A percentile compares a stretch with the other conserved stretches of the same genome.
Evolutionary conservation across 1,139 yeast species (phyloP).

Genomic region (Saccharomyces hybrid): DNA sequence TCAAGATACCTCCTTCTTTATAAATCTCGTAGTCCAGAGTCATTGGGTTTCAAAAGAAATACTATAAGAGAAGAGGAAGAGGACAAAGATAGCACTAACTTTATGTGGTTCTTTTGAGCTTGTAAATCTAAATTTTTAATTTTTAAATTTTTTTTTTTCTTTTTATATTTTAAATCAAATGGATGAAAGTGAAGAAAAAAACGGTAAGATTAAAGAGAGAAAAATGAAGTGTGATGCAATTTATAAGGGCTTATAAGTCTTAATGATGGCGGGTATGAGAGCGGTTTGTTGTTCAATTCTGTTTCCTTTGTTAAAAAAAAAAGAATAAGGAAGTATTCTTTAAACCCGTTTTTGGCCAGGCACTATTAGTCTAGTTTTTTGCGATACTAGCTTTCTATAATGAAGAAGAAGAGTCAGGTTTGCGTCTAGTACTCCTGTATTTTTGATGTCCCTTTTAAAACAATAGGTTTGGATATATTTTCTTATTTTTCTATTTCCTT

Average conservation of each 20-base stretch:
- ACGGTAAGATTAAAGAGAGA: background rate
- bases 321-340: background rate
- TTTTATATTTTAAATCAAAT: background rate
- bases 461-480: background rate
- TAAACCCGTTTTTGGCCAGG: background rate
- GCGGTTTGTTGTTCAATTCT: background rate
- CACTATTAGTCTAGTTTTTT: background rate
- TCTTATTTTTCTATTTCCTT: background rate
- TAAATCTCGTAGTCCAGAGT: conserved; percentile 38
- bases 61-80: background rate
- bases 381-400: background rate
- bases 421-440: background rate
- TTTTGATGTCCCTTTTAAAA: background rate
- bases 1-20: conserved; percentile 55
- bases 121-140: background rate
- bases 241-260: background rate
- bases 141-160: background rate
- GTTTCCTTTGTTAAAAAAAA: background rate
- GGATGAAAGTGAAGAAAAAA: background rate
- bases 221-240: background rate
- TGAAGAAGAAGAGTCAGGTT: background rate
- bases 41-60: conserved; percentile 9
- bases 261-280: background rate
- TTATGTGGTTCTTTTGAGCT: background rate
- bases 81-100: background rate